phyloP scores from a whole-genome alignment of 2,329 filamentous ascomycete species.

The Exutisphaerella laricina region DNA sequence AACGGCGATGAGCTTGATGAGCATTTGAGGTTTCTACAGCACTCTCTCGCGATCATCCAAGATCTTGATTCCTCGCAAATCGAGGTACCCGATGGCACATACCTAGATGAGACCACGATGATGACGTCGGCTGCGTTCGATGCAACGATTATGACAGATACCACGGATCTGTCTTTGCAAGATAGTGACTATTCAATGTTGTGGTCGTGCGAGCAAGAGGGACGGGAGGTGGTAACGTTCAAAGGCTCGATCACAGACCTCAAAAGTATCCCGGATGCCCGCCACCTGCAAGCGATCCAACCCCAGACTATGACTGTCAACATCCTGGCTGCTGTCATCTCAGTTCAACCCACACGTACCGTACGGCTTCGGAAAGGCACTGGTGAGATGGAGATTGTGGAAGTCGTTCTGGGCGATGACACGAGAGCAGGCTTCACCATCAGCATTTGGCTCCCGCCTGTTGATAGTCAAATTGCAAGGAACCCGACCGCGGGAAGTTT shows the following conservation, averaged over 20 bases:
- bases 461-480: conserved; percentile 24
- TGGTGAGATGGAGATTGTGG: conserved; percentile 58
- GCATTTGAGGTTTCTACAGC: conserved; percentile 64
- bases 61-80: conserved; percentile 60
- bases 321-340: conserved; percentile 73
- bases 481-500: conserved; percentile 30
- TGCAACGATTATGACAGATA: conserved; percentile 19
- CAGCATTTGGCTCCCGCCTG: conserved; percentile 69
- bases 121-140: conserved; percentile 36
- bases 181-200: conserved; percentile 14
- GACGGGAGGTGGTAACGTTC: conserved; percentile 31
- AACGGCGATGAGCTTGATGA: conserved; percentile 22
- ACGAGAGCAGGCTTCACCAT: conserved; percentile 74
- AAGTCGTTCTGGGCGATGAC: conserved; percentile 78
- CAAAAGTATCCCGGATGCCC: conserved; percentile 62
- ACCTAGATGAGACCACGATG: conserved; percentile 32
- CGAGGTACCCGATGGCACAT: conserved; percentile 21
- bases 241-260: conserved; percentile 56
- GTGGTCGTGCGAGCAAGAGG: conserved; percentile 3
- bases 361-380: conserved; percentile 55
- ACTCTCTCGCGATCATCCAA: conserved; percentile 68
- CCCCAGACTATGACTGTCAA: conserved; percentile 81
- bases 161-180: conserved; percentile 25
- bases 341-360: conserved; percentile 60
- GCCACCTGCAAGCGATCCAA: conserved; percentile 58